Evolutionary conservation across 2,329 filamentous ascomycete genomes (phyloP), one percentile per base, ranked within the genome.

Genomic region (Lasiodiplodia sp.): DNA sequence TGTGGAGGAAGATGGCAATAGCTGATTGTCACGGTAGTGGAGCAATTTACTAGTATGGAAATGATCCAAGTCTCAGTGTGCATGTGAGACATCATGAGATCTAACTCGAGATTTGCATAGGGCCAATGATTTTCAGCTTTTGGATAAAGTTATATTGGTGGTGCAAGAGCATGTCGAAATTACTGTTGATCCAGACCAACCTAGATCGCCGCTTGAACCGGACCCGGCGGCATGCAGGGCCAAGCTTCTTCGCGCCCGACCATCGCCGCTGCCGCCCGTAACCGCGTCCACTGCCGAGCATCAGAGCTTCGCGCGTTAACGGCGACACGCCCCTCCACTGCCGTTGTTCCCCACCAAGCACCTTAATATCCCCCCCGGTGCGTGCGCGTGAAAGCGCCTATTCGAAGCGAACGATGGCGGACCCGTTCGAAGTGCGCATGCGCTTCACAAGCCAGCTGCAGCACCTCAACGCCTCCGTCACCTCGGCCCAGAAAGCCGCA

Each of bases 371-470:
- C 65, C 53, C 53, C 56, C 23, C 68, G 21, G 31, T 47, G 52
- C 18, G 23, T 53, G 38, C 68, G 21, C 40, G 23, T 18, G 58
- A 25, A 14, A 23, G 51, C 34, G 10, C 14, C 40, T 37, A 55
- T 37, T 69, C n/a, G 56, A 49, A 25, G 38, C 62, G 8, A n/a
- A 52, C 44, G 66, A 91, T 91, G 88, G 87, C 87, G 55, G 94
- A 99, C 82, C 96, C 96, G 6, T 99, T 99, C 81, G 96, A 98
- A 84, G 95, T 98, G 74, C 94, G 96, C 78, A 94, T 99, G 88
- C 94, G 94, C 81, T 99, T 99, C 85, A 97, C 93, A 66, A 87
- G 87, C 65, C 92, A 96, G 79, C 88, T 99, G 28, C 91, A 96
- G 73, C 92, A 96, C 78, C 89, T 99, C 70, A 97, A 94, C 79